phyloP scores from a whole-genome alignment of 1,284 basidiomycete species.

The Pseudozyma sp. region DNA sequence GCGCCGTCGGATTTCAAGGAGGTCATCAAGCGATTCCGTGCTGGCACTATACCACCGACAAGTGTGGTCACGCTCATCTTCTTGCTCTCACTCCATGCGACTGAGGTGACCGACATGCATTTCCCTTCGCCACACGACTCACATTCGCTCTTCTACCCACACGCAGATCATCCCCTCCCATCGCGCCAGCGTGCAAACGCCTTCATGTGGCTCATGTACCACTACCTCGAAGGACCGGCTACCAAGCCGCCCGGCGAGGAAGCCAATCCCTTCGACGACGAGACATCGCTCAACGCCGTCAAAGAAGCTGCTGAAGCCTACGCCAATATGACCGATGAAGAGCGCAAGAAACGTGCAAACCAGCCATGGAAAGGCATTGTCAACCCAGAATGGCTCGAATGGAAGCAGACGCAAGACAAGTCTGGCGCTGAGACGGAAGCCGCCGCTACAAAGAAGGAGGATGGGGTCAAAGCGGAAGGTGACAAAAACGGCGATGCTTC shows the following conservation, averaged over 20 bases:
- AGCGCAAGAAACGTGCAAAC: slow-evolving; percentile 40
- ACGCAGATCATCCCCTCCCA: slow-evolving; percentile 53
- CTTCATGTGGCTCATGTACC: slow-evolving; percentile 67
- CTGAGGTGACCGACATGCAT: slow-evolving; percentile 59
- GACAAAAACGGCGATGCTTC: slow-evolving; percentile 45
- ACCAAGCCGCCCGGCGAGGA: slow-evolving; percentile 49
- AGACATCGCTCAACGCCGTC: slow-evolving; percentile 25
- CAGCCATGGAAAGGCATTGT: slow-evolving; percentile 56
- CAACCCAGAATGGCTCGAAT: slow-evolving; percentile 56
- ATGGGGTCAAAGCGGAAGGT: slow-evolving; percentile 25
- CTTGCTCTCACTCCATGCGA: slow-evolving; percentile 55
- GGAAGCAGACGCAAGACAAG: slow-evolving; percentile 48
- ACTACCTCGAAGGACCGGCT: slow-evolving; percentile 65
- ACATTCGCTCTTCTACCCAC: slow-evolving; percentile 66
- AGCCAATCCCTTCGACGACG: slow-evolving; percentile 66
- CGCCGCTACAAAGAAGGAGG: slow-evolving; percentile 1
- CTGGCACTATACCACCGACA: slow-evolving; percentile 51
- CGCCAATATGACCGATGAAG: slow-evolving; percentile 37
- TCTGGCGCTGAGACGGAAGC: slow-evolving; percentile 15
- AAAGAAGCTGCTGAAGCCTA: slow-evolving; percentile 48
- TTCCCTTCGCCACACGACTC: slow-evolving; percentile 61
- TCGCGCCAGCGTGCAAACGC: slow-evolving; percentile 57
- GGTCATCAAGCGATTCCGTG: slow-evolving; percentile 55
- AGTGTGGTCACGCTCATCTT: slow-evolving; percentile 67
- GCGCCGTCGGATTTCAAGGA: slow-evolving; percentile 60